Evolutionary conservation across 805 yeast genomes (phyloP).

Genomic region (Candida hungchunana): DNA sequence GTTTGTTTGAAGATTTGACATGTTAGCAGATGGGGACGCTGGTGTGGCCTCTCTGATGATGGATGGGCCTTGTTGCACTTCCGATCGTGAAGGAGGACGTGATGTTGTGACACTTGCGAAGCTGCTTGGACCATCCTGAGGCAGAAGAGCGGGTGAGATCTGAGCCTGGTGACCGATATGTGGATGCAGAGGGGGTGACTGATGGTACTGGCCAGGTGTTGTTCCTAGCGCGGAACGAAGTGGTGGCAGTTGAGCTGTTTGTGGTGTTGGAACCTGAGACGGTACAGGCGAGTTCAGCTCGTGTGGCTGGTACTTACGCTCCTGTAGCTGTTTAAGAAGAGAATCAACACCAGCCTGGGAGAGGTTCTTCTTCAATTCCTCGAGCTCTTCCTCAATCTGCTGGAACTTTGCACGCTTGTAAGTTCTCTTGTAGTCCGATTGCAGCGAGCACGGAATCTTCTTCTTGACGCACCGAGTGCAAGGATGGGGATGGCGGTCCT

Average conservation of each 20-base stretch:
- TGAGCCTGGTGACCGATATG: slow-evolving; percentile 5
- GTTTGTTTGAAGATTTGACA: slow-evolving; percentile 8
- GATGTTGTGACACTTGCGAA: too few species aligned
- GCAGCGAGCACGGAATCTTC: slow-evolving; percentile 63
- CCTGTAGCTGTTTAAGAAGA: slow-evolving; percentile 19
- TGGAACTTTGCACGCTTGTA: slow-evolving; percentile 81
- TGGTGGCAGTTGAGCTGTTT: slow-evolving; percentile 10
- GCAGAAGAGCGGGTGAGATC: not conserved
- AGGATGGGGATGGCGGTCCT: slow-evolving; percentile 66
- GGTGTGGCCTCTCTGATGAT: slow-evolving; percentile 23
- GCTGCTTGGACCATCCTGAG: not conserved
- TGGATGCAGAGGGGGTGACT: slow-evolving; percentile 8
- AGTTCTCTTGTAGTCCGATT: slow-evolving; percentile 82
- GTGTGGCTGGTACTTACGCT: slow-evolving; percentile 17
- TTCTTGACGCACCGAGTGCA: slow-evolving; percentile 80
- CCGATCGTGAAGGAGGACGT: too few species aligned
- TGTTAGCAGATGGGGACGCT: slow-evolving; percentile 8
- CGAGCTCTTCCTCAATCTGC: slow-evolving; percentile 76
- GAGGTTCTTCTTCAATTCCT: slow-evolving; percentile 58
- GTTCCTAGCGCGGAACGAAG: slow-evolving; percentile 9
- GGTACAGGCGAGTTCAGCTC: slow-evolving; percentile 14
- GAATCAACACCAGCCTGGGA: slow-evolving; percentile 27
- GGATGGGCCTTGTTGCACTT: slow-evolving; percentile 18
- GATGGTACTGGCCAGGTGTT: slow-evolving; percentile 6
- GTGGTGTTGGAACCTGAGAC: not conserved